phyloP scores from a whole-genome alignment of 2,329 filamentous ascomycete genomes.

The Cadophora luteo-olivacea region DNA sequence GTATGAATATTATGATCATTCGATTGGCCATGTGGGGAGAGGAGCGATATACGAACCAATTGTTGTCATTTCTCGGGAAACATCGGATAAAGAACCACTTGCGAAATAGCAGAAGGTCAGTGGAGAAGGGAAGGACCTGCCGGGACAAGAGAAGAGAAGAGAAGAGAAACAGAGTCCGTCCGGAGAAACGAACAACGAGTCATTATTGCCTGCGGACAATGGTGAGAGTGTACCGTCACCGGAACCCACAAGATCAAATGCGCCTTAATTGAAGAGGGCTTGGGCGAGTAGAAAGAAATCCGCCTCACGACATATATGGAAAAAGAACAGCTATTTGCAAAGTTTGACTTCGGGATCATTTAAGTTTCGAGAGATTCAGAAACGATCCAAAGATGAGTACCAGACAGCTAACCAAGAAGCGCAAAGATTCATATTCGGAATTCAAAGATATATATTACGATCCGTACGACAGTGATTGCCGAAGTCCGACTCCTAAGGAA shows the following conservation, averaged over 20 bases:
- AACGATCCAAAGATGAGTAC: not conserved
- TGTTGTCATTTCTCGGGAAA: not conserved
- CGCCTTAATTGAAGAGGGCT: not conserved
- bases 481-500: not conserved
- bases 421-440: not conserved
- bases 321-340: not conserved
- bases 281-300: not conserved
- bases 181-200: not conserved
- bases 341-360: not conserved
- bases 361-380: not conserved
- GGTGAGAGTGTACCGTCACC: not conserved
- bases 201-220: not conserved
- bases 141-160: not conserved
- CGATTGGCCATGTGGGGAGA: not conserved
- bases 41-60: not conserved
- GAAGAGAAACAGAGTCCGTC: not conserved
- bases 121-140: not conserved
- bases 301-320: not conserved
- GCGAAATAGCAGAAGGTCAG: slow-evolving; percentile 1
- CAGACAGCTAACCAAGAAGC: not conserved
- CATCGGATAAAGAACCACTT: not conserved
- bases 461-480: not conserved
- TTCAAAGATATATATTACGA: not conserved
- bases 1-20: not conserved
- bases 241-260: slow-evolving; percentile 8